Conservation (phyloP, 345 rosid genomes). For the Isatis tinctoria region DNA sequence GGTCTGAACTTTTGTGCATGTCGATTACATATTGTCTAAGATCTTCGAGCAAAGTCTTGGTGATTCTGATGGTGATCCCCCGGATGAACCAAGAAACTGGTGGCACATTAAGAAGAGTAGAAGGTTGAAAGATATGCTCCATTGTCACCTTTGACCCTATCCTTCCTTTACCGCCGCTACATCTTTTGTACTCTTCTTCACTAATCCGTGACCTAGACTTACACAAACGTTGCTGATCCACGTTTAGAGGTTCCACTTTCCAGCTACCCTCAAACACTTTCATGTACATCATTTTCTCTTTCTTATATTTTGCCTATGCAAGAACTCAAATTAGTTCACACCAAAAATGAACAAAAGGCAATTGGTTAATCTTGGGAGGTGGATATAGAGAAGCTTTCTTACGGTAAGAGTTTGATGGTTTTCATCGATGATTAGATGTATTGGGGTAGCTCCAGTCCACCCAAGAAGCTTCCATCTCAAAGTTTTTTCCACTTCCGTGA, state of each 20-base stretch:
- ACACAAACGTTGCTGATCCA: constrained; percentile 54
- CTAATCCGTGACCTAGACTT: constrained; percentile 50
- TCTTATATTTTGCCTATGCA: constrained; percentile 68
- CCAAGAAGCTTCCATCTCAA: constrained; percentile 70
- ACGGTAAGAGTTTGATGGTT: constrained; percentile 59
- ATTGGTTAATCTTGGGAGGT: background rate
- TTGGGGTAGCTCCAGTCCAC: constrained; percentile 64
- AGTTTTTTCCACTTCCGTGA: constrained; percentile 63
- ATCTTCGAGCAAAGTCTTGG: constrained; percentile 60
- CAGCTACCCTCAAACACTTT: constrained; percentile 76
- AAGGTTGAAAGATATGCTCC: constrained; percentile 74
- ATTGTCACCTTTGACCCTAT: constrained; percentile 65
- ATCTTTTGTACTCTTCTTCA: constrained; percentile 52
- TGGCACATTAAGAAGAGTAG: constrained; percentile 57
- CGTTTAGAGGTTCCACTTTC: constrained; percentile 61
- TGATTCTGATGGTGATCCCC: constrained; percentile 54
- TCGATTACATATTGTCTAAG: constrained; percentile 7
- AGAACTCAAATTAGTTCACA: background rate
- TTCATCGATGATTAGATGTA: constrained; percentile 68
- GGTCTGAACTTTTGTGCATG: background rate
- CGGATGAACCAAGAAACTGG: constrained; percentile 82
- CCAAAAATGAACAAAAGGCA: background rate
- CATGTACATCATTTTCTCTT: constrained; percentile 62
- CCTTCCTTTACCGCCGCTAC: constrained; percentile 66
- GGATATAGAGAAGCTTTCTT: constrained; percentile 1